Evolutionary conservation across 805 yeast species (phyloP), one percentile per base, ranked within the genome.

Genomic region (Nakazawaea ernobii): DNA sequence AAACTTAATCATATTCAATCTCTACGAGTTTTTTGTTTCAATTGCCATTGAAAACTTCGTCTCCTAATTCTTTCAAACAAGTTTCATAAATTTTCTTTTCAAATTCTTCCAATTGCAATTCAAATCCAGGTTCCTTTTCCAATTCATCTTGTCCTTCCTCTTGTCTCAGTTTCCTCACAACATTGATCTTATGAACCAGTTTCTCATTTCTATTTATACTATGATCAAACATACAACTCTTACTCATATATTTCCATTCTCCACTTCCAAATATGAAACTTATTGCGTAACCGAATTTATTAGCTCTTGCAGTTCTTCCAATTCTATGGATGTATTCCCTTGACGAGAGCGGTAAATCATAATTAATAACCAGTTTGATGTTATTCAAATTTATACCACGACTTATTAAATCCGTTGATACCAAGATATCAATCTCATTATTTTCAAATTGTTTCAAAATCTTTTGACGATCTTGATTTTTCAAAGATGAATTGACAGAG

Each of bases 231-330:
- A 61, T 63, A 56, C 72, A 72, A 29, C 75, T 56, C 46, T 65
- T 73, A 43, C 70, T 69, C 50, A 74, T 73, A 84, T 87, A 85
- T 54, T 74, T 80, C 43, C 69, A 72, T 56, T 94, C 98, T 45
- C 90, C 91, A 46, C 78, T 79, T 28, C 96, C 95, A 49, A 80
- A 72, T n/a, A 82, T 71, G 26, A 92, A 62, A 41, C 80, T 85
- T 60, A 82, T 77, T 0, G 96, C 96, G 33, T 69, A 67, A 60
- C 99, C 99, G 0, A 54, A 45, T 32, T 81, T 77, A 44, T 85
- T 83, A 2, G 99, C 99, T 67, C 99, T 80, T 1, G 98, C 97
- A 0, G 98, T 91, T 70, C 99, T 82, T 36, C 99, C 99, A 35
- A 90, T 89, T 58, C 99, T 77, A 66, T 94, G 99, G 27, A 94